Percentiles rank a stretch among this genome's conserved stretches.
Conservation (phyloP, 2,329 filamentous ascomycete genomes). For the Trichoderma sp. region DNA sequence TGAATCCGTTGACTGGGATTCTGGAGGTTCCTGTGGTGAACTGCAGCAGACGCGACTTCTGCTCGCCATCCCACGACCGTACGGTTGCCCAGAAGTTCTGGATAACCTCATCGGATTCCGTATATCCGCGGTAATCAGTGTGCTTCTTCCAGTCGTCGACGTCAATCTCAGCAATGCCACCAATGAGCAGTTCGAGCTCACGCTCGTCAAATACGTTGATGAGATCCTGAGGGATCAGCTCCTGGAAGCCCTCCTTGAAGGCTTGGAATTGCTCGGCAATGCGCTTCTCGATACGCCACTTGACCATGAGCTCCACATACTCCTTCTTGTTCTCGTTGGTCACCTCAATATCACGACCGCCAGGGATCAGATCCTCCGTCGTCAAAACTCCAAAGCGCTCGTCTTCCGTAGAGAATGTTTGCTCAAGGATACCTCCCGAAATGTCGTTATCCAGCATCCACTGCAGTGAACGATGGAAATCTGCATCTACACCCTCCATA, state of each 20-base stretch:
- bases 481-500: conserved; percentile 98
- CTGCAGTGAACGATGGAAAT: conserved; percentile 93
- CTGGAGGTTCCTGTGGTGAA: conserved; percentile 97
- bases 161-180: conserved; percentile 99
- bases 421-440: conserved; percentile 83
- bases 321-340: conserved; percentile 99
- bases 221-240: conserved; percentile 92
- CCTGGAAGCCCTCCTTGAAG: conserved; percentile 96
- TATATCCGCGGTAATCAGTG: conserved; percentile 98
- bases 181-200: conserved; percentile 93
- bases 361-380: conserved; percentile 89
- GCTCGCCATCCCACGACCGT: conserved; percentile 94
- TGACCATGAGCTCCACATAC: conserved; percentile 97
- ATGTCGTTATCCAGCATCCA: conserved; percentile 99
- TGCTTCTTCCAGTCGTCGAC: conserved; percentile 99
- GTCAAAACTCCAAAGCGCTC: conserved; percentile 94
- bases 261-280: conserved; percentile 98
- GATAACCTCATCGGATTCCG: conserved; percentile 94
- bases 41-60: conserved; percentile 93
- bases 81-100: conserved; percentile 99
- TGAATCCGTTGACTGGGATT: conserved; percentile 99
- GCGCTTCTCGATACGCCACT: conserved; percentile 99
- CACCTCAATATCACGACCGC: conserved; percentile 88
- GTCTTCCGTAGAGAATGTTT: conserved; percentile 96
- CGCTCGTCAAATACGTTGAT: conserved; percentile 99